Evolutionary conservation across 306 rosid genomes (phyloP).

Genomic region (Sechiopsis laciniata): DNA sequence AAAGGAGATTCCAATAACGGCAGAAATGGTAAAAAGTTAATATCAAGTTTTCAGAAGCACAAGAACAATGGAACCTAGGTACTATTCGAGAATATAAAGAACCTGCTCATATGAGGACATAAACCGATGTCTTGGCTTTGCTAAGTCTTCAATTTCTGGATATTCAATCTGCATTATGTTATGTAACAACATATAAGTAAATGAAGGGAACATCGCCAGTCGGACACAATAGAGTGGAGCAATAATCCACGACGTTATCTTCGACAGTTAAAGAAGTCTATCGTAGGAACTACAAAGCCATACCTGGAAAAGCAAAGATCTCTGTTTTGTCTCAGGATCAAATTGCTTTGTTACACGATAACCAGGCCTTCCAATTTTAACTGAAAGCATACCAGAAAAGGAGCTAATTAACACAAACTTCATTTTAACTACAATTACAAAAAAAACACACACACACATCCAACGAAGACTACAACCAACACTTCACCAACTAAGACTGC

Average conservation of each 20-base stretch:
- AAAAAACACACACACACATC: not conserved
- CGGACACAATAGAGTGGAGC: not conserved
- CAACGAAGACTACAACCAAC: not conserved
- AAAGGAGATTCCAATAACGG: not conserved
- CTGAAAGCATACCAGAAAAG: conserved; percentile 35
- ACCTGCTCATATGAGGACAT: conserved; percentile 99
- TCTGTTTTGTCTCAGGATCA: conserved; percentile 84
- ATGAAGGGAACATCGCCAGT: not conserved
- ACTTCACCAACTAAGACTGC: not conserved
- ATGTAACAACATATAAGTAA: not conserved
- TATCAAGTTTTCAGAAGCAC: not conserved
- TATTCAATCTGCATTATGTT: conserved; percentile 63
- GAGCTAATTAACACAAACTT: not conserved
- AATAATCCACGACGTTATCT: not conserved
- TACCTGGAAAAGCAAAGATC: conserved; percentile 94
- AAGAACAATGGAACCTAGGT: not conserved
- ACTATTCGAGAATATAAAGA: not conserved
- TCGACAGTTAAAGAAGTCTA: not conserved
- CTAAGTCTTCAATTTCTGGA: conserved; percentile 90
- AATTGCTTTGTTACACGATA: conserved; percentile 87
- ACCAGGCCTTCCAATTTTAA: conserved; percentile 95
- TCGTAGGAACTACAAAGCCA: not conserved
- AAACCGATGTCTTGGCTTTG: conserved; percentile 87
- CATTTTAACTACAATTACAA: not conserved
- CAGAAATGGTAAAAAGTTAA: not conserved